Conservation (phyloP, 805 yeast genomes). For the Candida peoriensis region DNA sequence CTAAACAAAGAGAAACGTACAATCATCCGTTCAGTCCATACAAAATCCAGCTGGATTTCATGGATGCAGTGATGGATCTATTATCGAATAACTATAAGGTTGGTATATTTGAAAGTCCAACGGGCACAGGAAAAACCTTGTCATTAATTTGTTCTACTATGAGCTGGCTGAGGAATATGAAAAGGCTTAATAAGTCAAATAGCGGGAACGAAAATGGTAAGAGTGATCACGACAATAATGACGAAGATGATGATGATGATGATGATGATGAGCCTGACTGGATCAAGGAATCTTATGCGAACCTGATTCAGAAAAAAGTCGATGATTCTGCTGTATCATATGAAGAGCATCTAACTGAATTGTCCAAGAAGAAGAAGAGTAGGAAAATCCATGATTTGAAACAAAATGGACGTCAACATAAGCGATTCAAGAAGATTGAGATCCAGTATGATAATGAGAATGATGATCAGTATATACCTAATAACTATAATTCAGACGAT, state of each 20-base stretch:
- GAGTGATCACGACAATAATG: constrained; percentile 41
- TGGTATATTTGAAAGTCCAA: constrained; percentile 87
- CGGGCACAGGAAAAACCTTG: constrained; percentile 91
- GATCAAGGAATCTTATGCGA: constrained; percentile 43
- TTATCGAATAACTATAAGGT: constrained; percentile 52
- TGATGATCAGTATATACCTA: constrained; percentile 37
- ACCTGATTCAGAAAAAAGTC: constrained; percentile 21
- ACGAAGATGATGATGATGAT: constrained; percentile 34
- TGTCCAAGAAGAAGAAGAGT: constrained; percentile 17
- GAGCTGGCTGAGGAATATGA: constrained; percentile 68
- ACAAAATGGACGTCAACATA: constrained; percentile 10
- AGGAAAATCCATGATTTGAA: constrained; percentile 6
- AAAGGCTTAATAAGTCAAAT: constrained; percentile 16
- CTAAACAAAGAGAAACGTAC: constrained; percentile 26
- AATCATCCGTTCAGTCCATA: constrained; percentile 84
- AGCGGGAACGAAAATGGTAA: constrained; percentile 40
- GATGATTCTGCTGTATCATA: constrained; percentile 26
- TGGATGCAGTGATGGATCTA: constrained; percentile 68
- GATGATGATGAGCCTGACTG: constrained; percentile 65
- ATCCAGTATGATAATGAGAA: constrained; percentile 26
- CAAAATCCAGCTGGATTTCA: constrained; percentile 67
- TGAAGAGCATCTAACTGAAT: constrained; percentile 29
- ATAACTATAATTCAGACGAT: constrained; percentile 29
- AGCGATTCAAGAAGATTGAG: constrained; percentile 18
- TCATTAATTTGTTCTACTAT: constrained; percentile 81